Evolutionary conservation across 495 filamentous ascomycete genomes (phyloP).

Genomic region (Aspergillus steynii): DNA sequence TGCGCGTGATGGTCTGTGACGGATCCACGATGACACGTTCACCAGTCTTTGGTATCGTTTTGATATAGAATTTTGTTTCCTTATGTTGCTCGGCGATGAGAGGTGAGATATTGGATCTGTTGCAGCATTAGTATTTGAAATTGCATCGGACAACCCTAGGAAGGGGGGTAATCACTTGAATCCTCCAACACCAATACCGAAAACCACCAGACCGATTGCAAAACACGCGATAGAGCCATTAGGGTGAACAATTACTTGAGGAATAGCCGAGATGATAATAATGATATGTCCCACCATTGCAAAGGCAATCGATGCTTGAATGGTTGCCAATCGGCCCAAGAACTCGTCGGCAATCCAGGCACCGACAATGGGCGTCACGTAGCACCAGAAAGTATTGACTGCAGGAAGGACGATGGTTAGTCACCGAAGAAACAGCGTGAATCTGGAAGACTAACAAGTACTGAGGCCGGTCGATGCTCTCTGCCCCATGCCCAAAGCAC

Average conservation of each 20-base stretch:
- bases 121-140: slow-evolving; percentile 25
- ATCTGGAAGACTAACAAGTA: slow-evolving; percentile 29
- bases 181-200: slow-evolving; percentile 51
- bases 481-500: slow-evolving; percentile 68
- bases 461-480: slow-evolving; percentile 63
- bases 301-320: slow-evolving; percentile 56
- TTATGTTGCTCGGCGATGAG: slow-evolving; percentile 54
- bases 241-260: slow-evolving; percentile 56
- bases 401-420: not conserved
- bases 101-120: slow-evolving; percentile 60
- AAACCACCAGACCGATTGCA: slow-evolving; percentile 57
- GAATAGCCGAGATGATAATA: slow-evolving; percentile 62
- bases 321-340: slow-evolving; percentile 71
- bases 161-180: slow-evolving; percentile 45
- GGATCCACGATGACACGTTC: slow-evolving; percentile 71
- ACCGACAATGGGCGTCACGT: slow-evolving; percentile 65
- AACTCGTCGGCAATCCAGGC: slow-evolving; percentile 74
- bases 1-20: slow-evolving; percentile 50
- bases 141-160: not conserved
- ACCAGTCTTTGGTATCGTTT: slow-evolving; percentile 44
- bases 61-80: slow-evolving; percentile 37
- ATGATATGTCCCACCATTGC: slow-evolving; percentile 67
- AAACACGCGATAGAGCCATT: slow-evolving; percentile 55
- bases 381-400: slow-evolving; percentile 74
- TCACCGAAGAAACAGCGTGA: not conserved